Evolutionary conservation across 2,329 filamentous ascomycete genomes (phyloP), one percentile per base, ranked within the genome.

Genomic region (Aureobasidium sp.): DNA sequence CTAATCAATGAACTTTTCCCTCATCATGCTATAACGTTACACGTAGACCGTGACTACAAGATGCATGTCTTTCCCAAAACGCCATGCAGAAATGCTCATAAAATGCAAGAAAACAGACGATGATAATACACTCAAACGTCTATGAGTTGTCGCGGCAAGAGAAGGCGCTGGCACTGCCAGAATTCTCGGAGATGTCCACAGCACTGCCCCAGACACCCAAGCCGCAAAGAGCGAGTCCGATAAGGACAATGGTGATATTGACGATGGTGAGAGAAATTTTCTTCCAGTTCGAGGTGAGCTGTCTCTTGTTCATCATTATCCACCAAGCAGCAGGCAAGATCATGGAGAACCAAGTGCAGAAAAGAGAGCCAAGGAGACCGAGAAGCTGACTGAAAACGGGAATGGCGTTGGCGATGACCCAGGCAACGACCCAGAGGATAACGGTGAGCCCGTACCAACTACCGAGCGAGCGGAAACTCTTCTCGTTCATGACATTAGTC

Each of bases 371-470:
- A 60, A 89, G 82, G 39, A 90, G 73, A 5, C 82, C 82, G n/a
- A 90, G 75, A 9, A 90, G 75, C 50, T 84, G 79, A 68, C 83
- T 84, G 75, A 90, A 91, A 53, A 85, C 82, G 0, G 88, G 88
- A 8, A 90, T 85, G 0, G 84, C 83, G 69, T 87, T 82, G 5
- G 87, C 85, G 63, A 91, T 85, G 63, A 90, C 72, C 79, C 85
- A 88, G 2, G 85, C 83, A 5, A 87, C 61, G 6, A 83, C 66
- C 83, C 86, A 89, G 17, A 84, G 71, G 14, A 67, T 70, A 0
- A 79, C 69, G 0, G 82, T 80, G 49, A 90, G 82, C 7, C 66
- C 78, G 14, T 83, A 66, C 87, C 87, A 90, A 14, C 78, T 79
- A 9, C 79, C 71, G 54, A 78, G 77, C 1, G 81, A 79, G 65